These are phyloP conservation scores for Xerocomellus chrysenteron DNA, from an alignment of 768 basidiomycete species.

Conservation along the genomic window DNA sequence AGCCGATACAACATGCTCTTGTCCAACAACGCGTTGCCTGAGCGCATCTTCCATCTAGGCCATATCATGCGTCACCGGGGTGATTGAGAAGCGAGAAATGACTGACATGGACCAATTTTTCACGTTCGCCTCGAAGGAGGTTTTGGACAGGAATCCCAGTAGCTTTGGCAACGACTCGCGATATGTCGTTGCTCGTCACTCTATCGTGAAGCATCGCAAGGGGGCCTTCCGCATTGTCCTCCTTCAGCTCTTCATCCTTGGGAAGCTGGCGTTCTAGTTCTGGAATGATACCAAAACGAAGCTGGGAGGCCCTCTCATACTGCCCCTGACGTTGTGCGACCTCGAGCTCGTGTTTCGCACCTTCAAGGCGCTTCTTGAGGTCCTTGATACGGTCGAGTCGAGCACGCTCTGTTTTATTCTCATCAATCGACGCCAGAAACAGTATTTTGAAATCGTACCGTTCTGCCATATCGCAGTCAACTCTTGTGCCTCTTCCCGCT, in stretches of 20 bases:
- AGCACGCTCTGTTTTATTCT: conserved; percentile 50
- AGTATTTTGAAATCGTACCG: conserved; percentile 36
- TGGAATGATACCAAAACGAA: conserved; percentile 84
- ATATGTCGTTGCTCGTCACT: conserved; percentile 87
- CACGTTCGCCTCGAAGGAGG: conserved; percentile 83
- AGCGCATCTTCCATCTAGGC: conserved; percentile 84
- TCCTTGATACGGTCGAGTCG: conserved; percentile 69
- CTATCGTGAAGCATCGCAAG: conserved; percentile 77
- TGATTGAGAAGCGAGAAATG: not conserved
- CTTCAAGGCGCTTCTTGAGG: conserved; percentile 72
- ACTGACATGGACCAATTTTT: conserved; percentile 84
- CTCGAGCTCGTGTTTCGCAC: conserved; percentile 82
- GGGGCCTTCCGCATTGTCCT: conserved; percentile 41
- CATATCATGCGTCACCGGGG: not conserved
- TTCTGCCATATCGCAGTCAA: conserved; percentile 72
- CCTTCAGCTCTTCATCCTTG: conserved; percentile 43
- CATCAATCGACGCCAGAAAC: not conserved
- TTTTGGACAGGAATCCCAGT: conserved; percentile 92
- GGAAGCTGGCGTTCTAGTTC: conserved; percentile 75
- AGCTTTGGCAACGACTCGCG: conserved; percentile 81
- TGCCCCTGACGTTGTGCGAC: conserved; percentile 88
- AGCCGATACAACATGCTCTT: conserved; percentile 82
- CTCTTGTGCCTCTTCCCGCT: conserved; percentile 59
- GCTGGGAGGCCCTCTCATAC: conserved; percentile 77
- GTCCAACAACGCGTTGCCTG: conserved; percentile 77